Conservation (phyloP, 2,329 filamentous ascomycete genomes). For the Trichocomaceae sp. region DNA sequence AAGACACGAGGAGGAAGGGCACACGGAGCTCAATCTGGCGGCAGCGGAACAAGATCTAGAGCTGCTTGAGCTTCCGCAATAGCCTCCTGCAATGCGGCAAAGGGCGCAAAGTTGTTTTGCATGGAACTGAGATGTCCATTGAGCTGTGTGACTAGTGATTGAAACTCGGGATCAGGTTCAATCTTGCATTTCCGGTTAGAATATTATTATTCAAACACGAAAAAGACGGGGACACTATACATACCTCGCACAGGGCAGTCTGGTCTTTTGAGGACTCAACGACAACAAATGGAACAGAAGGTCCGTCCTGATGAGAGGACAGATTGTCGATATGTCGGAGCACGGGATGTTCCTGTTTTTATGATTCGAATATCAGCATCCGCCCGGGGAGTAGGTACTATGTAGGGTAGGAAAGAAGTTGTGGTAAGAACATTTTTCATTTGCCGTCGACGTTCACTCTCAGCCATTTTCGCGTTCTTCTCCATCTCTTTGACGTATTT, state of each 20-base stretch:
- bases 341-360: slow-evolving; percentile 33
- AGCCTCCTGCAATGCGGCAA: slow-evolving; percentile 32
- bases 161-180: slow-evolving; percentile 32
- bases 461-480: slow-evolving; percentile 36
- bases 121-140: slow-evolving; percentile 40
- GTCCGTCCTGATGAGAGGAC: slow-evolving; percentile 15
- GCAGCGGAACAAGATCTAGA: slow-evolving; percentile 24
- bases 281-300: slow-evolving; percentile 24
- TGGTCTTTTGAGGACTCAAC: slow-evolving; percentile 20
- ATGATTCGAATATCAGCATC: not conserved
- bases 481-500: slow-evolving; percentile 38
- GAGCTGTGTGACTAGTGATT: slow-evolving; percentile 33
- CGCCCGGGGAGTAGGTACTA: not conserved
- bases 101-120: slow-evolving; percentile 35
- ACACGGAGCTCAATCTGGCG: slow-evolving; percentile 26
- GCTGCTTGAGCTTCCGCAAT: slow-evolving; percentile 33
- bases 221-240: not conserved
- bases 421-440: slow-evolving; percentile 32
- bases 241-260: slow-evolving; percentile 30
- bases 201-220: not conserved
- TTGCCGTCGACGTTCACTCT: slow-evolving; percentile 34
- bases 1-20: not conserved
- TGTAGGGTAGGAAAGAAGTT: not conserved
- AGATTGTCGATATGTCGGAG: slow-evolving; percentile 28
- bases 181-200: slow-evolving; percentile 21